Evolutionary conservation across 768 basidiomycete species (phyloP).

Genomic region (Mycena kentingensis): DNA sequence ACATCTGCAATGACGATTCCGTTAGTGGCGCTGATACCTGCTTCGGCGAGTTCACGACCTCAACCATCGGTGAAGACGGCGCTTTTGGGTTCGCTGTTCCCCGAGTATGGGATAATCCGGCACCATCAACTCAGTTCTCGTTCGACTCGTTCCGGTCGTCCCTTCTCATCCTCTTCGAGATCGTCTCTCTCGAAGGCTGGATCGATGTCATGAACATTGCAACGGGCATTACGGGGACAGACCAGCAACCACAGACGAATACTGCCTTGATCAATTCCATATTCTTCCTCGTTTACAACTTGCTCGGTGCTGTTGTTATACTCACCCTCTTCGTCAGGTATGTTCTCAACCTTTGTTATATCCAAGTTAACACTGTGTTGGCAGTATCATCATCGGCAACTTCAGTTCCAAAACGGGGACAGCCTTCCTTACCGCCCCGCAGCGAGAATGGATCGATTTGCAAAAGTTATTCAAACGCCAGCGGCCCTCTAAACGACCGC

Average conservation of each 20-base stretch:
- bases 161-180: conserved; percentile 91
- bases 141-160: conserved; percentile 87
- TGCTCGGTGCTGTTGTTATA: conserved; percentile 88
- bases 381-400: conserved; percentile 93
- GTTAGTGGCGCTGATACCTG: conserved; percentile 64
- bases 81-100: conserved; percentile 76
- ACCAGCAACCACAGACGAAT: conserved; percentile 71
- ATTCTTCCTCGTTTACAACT: conserved; percentile 89
- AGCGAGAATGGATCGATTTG: conserved; percentile 93
- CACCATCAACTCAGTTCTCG: conserved; percentile 79
- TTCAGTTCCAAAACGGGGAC: conserved; percentile 86
- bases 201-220: conserved; percentile 87
- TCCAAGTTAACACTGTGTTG: conserved; percentile 1
- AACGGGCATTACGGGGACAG: conserved; percentile 72
- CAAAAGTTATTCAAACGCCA: conserved; percentile 87
- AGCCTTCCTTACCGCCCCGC: conserved; percentile 82
- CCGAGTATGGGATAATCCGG: conserved; percentile 87
- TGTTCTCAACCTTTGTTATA: conserved; percentile 24
- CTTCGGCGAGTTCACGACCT: conserved; percentile 70
- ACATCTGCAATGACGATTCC: conserved; percentile 74
- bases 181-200: conserved; percentile 96
- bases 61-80: conserved; percentile 48
- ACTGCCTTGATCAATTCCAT: conserved; percentile 81
- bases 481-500: conserved; percentile 81
- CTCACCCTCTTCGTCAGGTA: conserved; percentile 90